phyloP scores from a whole-genome alignment of 768 basidiomycete species.

The Rhodotorula kratochvilovae region DNA sequence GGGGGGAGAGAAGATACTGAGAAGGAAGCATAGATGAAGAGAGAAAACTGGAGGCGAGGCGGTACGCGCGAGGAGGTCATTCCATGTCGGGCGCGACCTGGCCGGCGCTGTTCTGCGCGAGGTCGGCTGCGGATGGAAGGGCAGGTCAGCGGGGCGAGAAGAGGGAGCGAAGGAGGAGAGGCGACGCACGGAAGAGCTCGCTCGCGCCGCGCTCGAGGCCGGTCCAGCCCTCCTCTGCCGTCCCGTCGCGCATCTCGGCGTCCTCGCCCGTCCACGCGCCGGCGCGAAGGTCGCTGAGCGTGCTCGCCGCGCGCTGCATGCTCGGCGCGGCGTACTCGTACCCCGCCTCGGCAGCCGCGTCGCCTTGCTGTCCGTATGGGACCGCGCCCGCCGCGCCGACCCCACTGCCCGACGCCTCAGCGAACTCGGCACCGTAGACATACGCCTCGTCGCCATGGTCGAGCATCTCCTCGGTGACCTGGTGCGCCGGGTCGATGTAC shows the following conservation, averaged over 20 bases:
- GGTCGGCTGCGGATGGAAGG: background rate
- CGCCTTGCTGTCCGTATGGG: too few relatives aligned
- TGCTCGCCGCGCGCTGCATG: background rate
- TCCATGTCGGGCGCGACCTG: too few relatives aligned
- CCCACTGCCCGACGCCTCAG: background rate
- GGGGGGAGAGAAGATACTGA: too few relatives aligned
- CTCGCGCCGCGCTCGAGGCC: background rate
- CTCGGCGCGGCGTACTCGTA: background rate
- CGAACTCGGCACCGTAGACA: background rate
- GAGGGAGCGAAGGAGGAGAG: background rate
- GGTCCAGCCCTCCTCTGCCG: background rate
- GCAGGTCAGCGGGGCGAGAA: background rate
- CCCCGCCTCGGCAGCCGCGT: too few relatives aligned
- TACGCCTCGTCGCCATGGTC: background rate
- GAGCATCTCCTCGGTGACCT: background rate
- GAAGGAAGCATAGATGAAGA: too few relatives aligned
- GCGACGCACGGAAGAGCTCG: background rate
- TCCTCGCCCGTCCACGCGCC: background rate
- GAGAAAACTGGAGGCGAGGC: too few relatives aligned
- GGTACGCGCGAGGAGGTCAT: too few relatives aligned
- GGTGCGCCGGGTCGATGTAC: slow-evolving; percentile 20
- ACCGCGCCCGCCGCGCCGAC: background rate
- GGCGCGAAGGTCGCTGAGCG: background rate
- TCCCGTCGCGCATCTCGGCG: background rate
- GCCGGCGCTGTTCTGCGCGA: background rate